Evolutionary conservation across 2,329 filamentous ascomycete genomes (phyloP), one percentile per base, ranked within the genome.

Genomic region (Botrytis medusae): DNA sequence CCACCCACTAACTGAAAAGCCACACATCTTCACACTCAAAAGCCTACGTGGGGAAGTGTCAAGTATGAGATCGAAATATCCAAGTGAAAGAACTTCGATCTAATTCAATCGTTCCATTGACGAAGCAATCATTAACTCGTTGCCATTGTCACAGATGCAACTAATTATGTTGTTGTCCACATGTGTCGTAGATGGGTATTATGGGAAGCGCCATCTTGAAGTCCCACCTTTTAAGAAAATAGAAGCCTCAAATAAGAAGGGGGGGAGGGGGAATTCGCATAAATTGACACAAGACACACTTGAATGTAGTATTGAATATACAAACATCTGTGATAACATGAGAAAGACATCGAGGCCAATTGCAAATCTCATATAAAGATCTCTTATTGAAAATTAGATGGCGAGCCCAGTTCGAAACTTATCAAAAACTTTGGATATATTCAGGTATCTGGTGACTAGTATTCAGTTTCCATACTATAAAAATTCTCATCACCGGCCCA

Each of bases 361-460:
- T 29, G n/a, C 14, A 57, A 6, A 32, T 32, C 51, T 29, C 4
- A 29, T 14, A 57, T 29, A 32, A n/a, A 29, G n/a, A 57, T 57
- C 18, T 29, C n/a, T 29, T 12, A 3, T 32, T 57, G 25, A 2
- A 57, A 57, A 6, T 51, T 18, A 18, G 51, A 57, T 29, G n/a
- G 14, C 6, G 14, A 8, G n/a, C n/a, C 1, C 14, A 2, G 14
- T 2, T 8, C 8, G 0, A 4, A 57, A 6, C 6, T 57, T 18
- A 3, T n/a, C n/a, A 18, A 29, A 2, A 6, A 18, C 42, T 57
- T 18, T 57, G 14, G 14, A 16, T 14, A 8, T 18, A 29, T 8
- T 7, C 14, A 54, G 16, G 1, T 54, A 54, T 29, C 25, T 5
- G 48, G 25, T 54, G 48, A 16, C 2, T 14, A 29, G n/a, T 25